Base-by-base conservation (phyloP, 352 stramenopile genomes). In the Phytophthora europaea region DNA sequence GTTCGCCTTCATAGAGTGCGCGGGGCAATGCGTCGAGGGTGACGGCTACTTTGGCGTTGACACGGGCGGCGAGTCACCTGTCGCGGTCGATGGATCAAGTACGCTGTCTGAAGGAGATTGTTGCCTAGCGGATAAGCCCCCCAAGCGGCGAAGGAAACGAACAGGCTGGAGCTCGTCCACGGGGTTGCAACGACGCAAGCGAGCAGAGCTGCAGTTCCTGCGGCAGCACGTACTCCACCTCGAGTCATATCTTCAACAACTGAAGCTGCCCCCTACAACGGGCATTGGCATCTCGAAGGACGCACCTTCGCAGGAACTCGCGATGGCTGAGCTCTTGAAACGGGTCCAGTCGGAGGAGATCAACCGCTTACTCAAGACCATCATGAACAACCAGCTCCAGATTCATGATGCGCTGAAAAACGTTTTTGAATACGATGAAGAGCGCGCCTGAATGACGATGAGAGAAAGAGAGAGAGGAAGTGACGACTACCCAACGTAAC, bases 351-450 rank as follows among this genome's bases (percentile, higher is more conserved):
- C 67, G 6, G 71, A 82, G 34, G 45, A 72, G 18, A 67, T 64
- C 3, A 82, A 82, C 47, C 62, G 71, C 13, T 45, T 51, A 15
- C 67, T 82, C 5, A 77, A 82, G 28, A 45, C 43, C 5, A 58
- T 76, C 8, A 52, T 76, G 55, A 57, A n/a, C 20, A 77, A 61
- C 20, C 73, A 73, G 36, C 12, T 69, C 15, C 58, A 65, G 47
- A n/a, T 75, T 16, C 47, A 75, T 38, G 34, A 61, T 2, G 5
- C 26, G 4, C 23, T 78, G 12, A 38, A 56, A 31, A 54, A 52
- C 10, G 51, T 75, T 10, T 36, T 75, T 12, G 62, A 80, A n/a
- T n/a, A n/a, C n/a, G n/a, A n/a, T n/a, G 22, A 52, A 71, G 15
- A 38, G 18, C 13, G 20, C n/a, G n/a, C n/a, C n/a, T n/a, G n/a